Conservation (phyloP, 345 rosid species). For the Sapria himalayana region DNA sequence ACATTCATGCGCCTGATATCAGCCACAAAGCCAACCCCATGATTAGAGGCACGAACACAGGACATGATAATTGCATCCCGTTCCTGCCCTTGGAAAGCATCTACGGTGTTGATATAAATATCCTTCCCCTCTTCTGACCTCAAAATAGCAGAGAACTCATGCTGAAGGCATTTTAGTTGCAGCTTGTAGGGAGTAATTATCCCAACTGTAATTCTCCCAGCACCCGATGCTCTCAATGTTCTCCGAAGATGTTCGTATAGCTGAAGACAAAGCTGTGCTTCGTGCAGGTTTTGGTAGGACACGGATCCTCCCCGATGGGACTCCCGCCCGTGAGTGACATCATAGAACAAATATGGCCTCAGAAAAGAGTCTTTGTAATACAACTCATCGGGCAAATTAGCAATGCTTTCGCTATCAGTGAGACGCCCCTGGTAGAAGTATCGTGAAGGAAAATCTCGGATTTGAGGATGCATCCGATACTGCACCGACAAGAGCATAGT, state of each 20-base stretch:
- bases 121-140: slow-evolving; percentile 85
- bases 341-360: slow-evolving; percentile 67
- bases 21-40: slow-evolving; percentile 92
- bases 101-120: slow-evolving; percentile 85
- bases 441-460: slow-evolving; percentile 92
- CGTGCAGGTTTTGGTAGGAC: slow-evolving; percentile 77
- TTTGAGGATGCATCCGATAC: slow-evolving; percentile 94
- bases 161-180: slow-evolving; percentile 87
- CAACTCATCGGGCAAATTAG: slow-evolving; percentile 53
- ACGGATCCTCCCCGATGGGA: slow-evolving; percentile 96
- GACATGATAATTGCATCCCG: slow-evolving; percentile 99
- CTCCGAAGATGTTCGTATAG: slow-evolving; percentile 81
- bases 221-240: slow-evolving; percentile 39
- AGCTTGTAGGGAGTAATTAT: slow-evolving; percentile 93
- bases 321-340: slow-evolving; percentile 86
- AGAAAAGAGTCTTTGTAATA: slow-evolving; percentile 79
- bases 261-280: slow-evolving; percentile 84
- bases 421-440: slow-evolving; percentile 96
- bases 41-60: slow-evolving; percentile 90
- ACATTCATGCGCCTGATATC: slow-evolving; percentile 98
- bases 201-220: slow-evolving; percentile 66
- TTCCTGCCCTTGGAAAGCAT: slow-evolving; percentile 99
- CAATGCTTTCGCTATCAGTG: slow-evolving; percentile 73
- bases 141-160: slow-evolving; percentile 58
- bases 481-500: slow-evolving; percentile 89